Evolutionary conservation across 768 basidiomycete species (phyloP).

Genomic region (Piloderma croceum): DNA sequence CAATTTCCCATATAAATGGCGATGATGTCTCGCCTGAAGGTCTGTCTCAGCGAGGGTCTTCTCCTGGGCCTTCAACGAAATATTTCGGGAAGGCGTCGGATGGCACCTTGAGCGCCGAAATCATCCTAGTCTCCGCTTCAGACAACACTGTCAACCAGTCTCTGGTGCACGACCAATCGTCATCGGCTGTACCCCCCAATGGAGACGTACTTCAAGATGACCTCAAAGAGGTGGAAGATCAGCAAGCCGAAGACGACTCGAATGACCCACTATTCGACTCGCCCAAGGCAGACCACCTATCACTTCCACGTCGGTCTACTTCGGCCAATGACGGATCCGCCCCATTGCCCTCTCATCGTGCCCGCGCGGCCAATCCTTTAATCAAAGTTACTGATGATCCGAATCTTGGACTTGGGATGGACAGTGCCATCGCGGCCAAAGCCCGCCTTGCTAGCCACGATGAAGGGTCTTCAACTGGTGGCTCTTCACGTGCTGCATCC

Average conservation of each 20-base stretch:
- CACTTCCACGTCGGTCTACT: slow-evolving; percentile 17
- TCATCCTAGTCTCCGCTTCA: too few species aligned
- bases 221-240: slow-evolving; percentile 1
- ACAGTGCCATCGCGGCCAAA: slow-evolving; percentile 46
- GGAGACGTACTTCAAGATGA: too few species aligned
- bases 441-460: slow-evolving; percentile 27
- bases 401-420: slow-evolving; percentile 19
- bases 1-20: too few species aligned
- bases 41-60: too few species aligned
- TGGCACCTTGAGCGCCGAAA: too few species aligned
- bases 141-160: too few species aligned
- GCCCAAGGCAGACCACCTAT: slow-evolving; percentile 13
- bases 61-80: too few species aligned
- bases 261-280: slow-evolving; percentile 28
- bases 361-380: slow-evolving; percentile 45
- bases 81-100: too few species aligned
- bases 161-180: too few species aligned
- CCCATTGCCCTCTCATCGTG: slow-evolving; percentile 41
- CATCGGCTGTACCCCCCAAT: too few species aligned
- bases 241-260: slow-evolving; percentile 1
- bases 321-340: neutral
- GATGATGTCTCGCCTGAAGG: too few species aligned
- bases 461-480: slow-evolving; percentile 2
- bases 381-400: slow-evolving; percentile 46
- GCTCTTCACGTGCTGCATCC: slow-evolving; percentile 8